Conservation (phyloP, 2,329 filamentous ascomycete species). For the Pseudocercospora fijiensis region DNA sequence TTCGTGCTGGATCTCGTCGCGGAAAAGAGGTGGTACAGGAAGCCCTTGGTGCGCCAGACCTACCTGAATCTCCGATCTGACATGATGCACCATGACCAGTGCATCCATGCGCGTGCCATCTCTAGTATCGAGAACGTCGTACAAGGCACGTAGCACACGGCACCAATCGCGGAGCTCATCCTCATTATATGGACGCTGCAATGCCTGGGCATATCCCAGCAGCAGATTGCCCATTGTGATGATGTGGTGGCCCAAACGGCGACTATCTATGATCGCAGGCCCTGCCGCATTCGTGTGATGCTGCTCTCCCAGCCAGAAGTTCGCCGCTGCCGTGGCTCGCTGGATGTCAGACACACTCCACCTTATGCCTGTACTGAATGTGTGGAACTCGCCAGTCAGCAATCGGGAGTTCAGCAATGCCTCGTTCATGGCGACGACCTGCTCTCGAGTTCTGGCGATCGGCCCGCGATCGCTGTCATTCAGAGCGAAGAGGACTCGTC, state of each 20-base stretch:
- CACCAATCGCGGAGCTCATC: constrained; percentile 14
- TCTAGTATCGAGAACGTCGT: constrained; percentile 8
- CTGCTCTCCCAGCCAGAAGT: constrained; percentile 16
- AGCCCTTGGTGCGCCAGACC: constrained; percentile 6
- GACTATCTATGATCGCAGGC: constrained; percentile 11
- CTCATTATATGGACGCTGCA: constrained; percentile 8
- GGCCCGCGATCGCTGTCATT: constrained; percentile 12
- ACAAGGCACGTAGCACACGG: constrained; percentile 13
- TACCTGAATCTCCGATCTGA: constrained; percentile 11
- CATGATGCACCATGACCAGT: constrained; percentile 3
- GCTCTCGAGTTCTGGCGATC: constrained; percentile 2
- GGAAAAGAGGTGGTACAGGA: constrained; percentile 8
- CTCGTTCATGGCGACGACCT: constrained; percentile 5
- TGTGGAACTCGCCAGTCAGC: constrained; percentile 11
- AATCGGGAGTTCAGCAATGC: constrained; percentile 13
- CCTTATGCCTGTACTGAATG: constrained; percentile 15
- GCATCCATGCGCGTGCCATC: constrained; percentile 13
- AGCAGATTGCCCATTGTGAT: constrained; percentile 22
- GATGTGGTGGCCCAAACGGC: constrained; percentile 12
- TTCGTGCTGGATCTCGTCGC: constrained; percentile 5
- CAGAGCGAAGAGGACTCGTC: constrained; percentile 13
- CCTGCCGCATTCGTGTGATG: constrained; percentile 12
- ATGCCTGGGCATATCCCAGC: constrained; percentile 12
- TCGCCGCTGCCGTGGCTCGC: constrained; percentile 17
- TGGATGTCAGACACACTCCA: constrained; percentile 9